Conservation (phyloP, 108 stramenopile species). For the Skeletonema costatum region DNA sequence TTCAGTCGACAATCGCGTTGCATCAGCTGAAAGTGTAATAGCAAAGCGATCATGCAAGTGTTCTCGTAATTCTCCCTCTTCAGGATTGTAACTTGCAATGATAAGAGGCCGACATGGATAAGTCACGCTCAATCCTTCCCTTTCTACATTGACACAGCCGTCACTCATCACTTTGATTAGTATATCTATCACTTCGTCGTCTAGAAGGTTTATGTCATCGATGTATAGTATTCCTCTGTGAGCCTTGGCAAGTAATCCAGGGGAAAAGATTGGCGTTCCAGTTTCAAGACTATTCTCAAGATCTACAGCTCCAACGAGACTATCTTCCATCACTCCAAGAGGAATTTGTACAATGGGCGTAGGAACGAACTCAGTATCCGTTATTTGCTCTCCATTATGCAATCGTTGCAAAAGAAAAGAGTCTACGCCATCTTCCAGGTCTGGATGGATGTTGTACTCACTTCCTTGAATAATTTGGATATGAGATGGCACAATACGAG, state of each 20-base stretch:
- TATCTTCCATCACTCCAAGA: conserved; percentile 74
- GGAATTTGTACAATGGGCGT: conserved; percentile 75
- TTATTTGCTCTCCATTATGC: conserved; percentile 24
- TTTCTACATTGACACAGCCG: conserved; percentile 62
- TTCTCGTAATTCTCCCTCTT: conserved; percentile 75
- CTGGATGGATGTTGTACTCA: conserved; percentile 69
- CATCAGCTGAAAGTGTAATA: conserved; percentile 61
- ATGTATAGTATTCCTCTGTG: conserved; percentile 73
- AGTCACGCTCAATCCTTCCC: conserved; percentile 65
- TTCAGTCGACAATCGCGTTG: conserved; percentile 43
- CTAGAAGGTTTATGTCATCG: conserved; percentile 78
- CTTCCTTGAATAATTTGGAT: conserved; percentile 51
- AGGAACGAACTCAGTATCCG: conserved; percentile 63
- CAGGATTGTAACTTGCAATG: conserved; percentile 79
- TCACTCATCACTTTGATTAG: conserved; percentile 60
- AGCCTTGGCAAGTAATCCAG: conserved; percentile 68
- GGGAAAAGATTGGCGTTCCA: conserved; percentile 65
- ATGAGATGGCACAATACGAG: conserved; percentile 55
- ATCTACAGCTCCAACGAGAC: conserved; percentile 67
- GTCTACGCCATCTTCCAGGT: conserved; percentile 43
- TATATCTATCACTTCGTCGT: conserved; percentile 63
- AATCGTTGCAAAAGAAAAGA: conserved; percentile 49
- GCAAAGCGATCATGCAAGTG: conserved; percentile 76
- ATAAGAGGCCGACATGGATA: conserved; percentile 71
- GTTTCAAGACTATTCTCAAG: conserved; percentile 59